Evolutionary conservation across 192 early-diverging fungal genomes (phyloP).

Genomic region (Pilaira anomala): DNA sequence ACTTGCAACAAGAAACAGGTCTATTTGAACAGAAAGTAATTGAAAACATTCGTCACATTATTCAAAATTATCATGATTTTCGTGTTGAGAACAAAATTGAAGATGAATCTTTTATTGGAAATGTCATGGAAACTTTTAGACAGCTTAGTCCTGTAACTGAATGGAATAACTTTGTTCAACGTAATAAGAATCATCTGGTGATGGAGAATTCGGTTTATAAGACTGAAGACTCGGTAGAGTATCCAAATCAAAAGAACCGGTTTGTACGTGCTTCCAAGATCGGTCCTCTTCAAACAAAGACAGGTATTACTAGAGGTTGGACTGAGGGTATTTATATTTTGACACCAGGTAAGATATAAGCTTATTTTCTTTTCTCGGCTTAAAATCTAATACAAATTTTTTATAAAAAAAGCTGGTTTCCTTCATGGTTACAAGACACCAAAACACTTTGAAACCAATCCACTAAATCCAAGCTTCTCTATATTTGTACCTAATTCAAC

Average conservation of each 20-base stretch:
- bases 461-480: constrained; percentile 1
- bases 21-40: constrained; percentile 31
- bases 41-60: constrained; percentile 15
- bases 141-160: constrained; percentile 39
- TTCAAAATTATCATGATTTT: constrained; percentile 24
- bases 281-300: constrained; percentile 32
- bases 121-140: constrained; percentile 25
- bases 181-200: constrained; percentile 37
- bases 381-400: neutral
- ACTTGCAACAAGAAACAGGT: constrained; percentile 27
- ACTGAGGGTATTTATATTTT: constrained; percentile 43
- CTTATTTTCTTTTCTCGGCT: neutral
- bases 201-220: constrained; percentile 35
- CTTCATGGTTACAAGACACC: constrained; percentile 25
- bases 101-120: constrained; percentile 17
- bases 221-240: constrained; percentile 27
- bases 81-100: constrained; percentile 19
- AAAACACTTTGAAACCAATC: constrained; percentile 13
- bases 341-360: constrained; percentile 33
- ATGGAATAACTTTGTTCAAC: constrained; percentile 41
- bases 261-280: constrained; percentile 35
- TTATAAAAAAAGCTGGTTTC: constrained; percentile 13
- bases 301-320: constrained; percentile 38
- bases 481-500: constrained; percentile 21
- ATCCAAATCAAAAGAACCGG: constrained; percentile 37